These are phyloP conservation scores for Prosopis cineraria DNA, from an alignment of 306 rosid species.

Conservation along the genomic window DNA sequence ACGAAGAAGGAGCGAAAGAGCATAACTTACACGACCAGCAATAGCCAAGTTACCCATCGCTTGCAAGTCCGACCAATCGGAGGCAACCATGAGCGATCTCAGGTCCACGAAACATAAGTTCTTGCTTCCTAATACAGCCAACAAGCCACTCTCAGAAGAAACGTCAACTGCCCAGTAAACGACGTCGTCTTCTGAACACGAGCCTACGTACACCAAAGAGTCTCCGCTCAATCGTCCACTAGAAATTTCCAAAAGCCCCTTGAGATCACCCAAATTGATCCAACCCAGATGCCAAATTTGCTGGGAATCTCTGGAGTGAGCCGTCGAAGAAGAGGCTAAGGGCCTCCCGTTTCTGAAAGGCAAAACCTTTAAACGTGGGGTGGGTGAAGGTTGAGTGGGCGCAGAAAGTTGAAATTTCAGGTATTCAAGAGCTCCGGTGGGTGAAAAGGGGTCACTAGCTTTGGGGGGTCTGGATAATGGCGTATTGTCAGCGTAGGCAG, in stretches of 20 bases:
- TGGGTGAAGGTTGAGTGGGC: conserved; percentile 38
- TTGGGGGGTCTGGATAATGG: conserved; percentile 55
- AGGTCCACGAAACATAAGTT: conserved; percentile 71
- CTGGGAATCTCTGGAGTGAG: conserved; percentile 33
- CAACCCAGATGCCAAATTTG: conserved; percentile 82
- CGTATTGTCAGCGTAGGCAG: conserved; percentile 75
- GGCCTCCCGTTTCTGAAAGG: conserved; percentile 77
- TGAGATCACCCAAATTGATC: conserved; percentile 59
- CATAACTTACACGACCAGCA: conserved; percentile 85
- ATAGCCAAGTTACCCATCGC: conserved; percentile 74
- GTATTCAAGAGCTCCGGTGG: conserved; percentile 61
- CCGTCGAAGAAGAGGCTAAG: conserved; percentile 54
- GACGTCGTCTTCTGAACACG: conserved; percentile 52
- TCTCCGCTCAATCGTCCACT: conserved; percentile 58
- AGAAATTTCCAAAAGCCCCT: conserved; percentile 43
- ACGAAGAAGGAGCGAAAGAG: not conserved
- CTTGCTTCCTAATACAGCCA: conserved; percentile 44
- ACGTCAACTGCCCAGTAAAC: conserved; percentile 86
- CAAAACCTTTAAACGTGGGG: conserved; percentile 67
- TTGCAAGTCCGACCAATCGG: conserved; percentile 71
- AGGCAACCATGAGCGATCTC: conserved; percentile 85
- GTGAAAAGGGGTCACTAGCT: conserved; percentile 50
- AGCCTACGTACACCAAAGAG: conserved; percentile 71
- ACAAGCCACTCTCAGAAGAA: conserved; percentile 50
- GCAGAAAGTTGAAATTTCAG: conserved; percentile 55